Evolutionary conservation across 352 stramenopile genomes (phyloP).

Genomic region (Pelagophyceae sp.): DNA sequence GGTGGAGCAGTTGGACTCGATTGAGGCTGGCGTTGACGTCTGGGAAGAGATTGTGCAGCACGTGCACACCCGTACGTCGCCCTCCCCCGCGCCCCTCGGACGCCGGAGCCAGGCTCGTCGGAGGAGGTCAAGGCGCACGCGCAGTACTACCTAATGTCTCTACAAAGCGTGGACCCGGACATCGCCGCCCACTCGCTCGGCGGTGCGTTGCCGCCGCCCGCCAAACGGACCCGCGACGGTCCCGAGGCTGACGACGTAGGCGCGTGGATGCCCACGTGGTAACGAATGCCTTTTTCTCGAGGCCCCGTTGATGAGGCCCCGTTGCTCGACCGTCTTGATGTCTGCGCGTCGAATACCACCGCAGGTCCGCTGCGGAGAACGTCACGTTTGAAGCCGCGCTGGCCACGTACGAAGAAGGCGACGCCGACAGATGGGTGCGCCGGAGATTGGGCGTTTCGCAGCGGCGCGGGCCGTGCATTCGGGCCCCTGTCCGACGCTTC

Average conservation of each 20-base stretch:
- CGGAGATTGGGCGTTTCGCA: not conserved
- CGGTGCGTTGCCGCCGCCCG: too few relatives aligned
- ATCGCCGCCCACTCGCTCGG: not conserved
- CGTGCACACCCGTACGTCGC: not conserved
- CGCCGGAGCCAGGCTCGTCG: not conserved
- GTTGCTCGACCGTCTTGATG: too few relatives aligned
- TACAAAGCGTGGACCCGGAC: not conserved
- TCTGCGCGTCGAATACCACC: not conserved
- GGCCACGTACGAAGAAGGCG: not conserved
- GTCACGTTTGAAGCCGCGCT: not conserved
- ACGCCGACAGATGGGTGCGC: not conserved
- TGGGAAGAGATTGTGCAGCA: not conserved
- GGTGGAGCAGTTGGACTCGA: not conserved
- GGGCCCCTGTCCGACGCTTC: not conserved
- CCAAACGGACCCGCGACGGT: too few relatives aligned
- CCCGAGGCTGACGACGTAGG: too few relatives aligned
- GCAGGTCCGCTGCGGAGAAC: slow-evolving; percentile 11
- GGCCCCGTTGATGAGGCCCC: too few relatives aligned
- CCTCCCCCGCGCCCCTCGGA: not conserved
- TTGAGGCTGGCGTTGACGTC: not conserved
- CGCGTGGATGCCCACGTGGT: too few relatives aligned
- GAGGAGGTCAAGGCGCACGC: slow-evolving; percentile 19
- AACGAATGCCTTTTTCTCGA: too few relatives aligned
- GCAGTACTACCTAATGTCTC: slow-evolving; percentile 7
- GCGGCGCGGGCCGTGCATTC: too few relatives aligned